Percentiles rank a stretch among this genome's conserved stretches.
phyloP scores from a whole-genome alignment of 2,329 filamentous ascomycete genomes.

The Aureobasidium mangrovei region DNA sequence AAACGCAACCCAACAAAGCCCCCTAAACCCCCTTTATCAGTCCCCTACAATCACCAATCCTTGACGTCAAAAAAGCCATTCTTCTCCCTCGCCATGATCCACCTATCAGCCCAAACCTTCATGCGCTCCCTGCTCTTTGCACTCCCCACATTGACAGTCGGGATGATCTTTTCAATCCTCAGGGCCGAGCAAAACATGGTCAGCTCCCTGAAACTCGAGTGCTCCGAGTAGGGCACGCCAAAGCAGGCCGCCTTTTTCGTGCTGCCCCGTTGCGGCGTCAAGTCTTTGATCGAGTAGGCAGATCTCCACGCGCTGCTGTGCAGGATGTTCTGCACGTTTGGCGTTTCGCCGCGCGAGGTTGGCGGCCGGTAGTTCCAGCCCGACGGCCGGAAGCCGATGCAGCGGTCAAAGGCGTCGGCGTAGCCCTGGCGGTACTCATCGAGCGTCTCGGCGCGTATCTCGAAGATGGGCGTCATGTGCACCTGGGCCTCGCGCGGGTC shows the following conservation, averaged over 20 bases:
- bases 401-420: constrained; percentile 71
- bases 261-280: constrained; percentile 75
- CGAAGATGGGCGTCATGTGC: constrained; percentile 94
- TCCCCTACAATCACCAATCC: constrained; percentile 18
- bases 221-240: constrained; percentile 91
- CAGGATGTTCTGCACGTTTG: constrained; percentile 56
- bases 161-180: constrained; percentile 80
- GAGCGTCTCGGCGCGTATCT: constrained; percentile 84
- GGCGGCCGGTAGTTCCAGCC: constrained; percentile 88
- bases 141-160: constrained; percentile 79
- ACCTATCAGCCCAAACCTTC: constrained; percentile 57
- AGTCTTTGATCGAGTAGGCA: constrained; percentile 60
- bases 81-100: constrained; percentile 54
- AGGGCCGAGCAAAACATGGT: constrained; percentile 87
- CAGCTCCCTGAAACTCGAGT: constrained; percentile 88
- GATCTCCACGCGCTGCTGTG: constrained; percentile 65
- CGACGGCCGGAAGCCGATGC: constrained; percentile 84
- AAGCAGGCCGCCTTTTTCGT: constrained; percentile 78
- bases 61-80: constrained; percentile 46
- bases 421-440: constrained; percentile 78
- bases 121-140: constrained; percentile 56
- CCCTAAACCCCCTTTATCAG: no score
- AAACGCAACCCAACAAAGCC: no score
- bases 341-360: constrained; percentile 52
- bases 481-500: constrained; percentile 82